Evolutionary conservation across 2,329 filamentous ascomycete genomes (phyloP), one percentile per base, ranked within the genome.

Genomic region (Colletotrichum acutatum): DNA sequence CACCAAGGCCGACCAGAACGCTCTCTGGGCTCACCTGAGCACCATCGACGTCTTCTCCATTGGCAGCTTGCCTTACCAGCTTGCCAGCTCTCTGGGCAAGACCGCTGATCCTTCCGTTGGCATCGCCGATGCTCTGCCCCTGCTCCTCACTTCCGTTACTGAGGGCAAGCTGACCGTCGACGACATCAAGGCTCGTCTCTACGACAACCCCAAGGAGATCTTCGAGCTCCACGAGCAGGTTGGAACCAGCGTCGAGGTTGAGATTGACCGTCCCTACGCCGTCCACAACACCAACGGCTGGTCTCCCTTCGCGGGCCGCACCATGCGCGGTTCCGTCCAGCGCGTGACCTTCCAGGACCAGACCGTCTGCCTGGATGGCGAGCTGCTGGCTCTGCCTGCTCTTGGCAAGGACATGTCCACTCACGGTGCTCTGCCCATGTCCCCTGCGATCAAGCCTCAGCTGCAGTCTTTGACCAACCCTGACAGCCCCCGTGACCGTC

Each of bases 181-280:
- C 37, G 93, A 95, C 79, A 88, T 95, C 80, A 92, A 90, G 79
- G 80, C 84, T 68, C 90, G 92, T 54, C 87, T 95, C 59, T 93
- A 95, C 80, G 91, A 94, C 79, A 95, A 95, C 80, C 93, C 93
- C 3, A 93, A 93, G 84, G 89, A 90, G 79, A 95, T 95, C 77
- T 95, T 95, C 77, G 93, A 95, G 84, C 88, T 95, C 63, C 93
- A 95, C 76, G 93, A 95, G 77, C 93, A 95, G 82, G 83, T 88
- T n/a, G 91, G 91, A 71, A 91, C 92, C 49, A 90, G 89, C 5
- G 87, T 95, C 46, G 93, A 95, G 84, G 88, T 94, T 26, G 93
- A 95, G 82, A 87, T 95, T 77, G 93, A 94, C 79, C 90, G 93
- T 57, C 88, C 91, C 2, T 93, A 93, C 81, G 86, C 89, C 4